Evolutionary conservation across 352 stramenopile genomes (phyloP).

Genomic region (Pythium aristosporum): DNA sequence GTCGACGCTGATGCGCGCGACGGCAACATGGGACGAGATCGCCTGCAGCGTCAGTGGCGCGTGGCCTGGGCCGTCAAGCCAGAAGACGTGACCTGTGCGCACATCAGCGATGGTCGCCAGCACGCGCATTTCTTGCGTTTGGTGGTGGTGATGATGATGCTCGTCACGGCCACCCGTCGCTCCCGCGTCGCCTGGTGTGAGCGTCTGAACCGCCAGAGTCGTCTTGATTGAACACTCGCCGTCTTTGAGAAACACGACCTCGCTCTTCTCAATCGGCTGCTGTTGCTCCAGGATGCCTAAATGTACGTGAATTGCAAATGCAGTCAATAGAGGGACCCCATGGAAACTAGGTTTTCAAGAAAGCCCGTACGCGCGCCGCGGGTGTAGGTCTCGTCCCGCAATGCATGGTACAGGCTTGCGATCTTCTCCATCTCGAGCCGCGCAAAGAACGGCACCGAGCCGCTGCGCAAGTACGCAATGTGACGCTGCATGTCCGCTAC

Average conservation of each 20-base stretch:
- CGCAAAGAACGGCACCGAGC: slow-evolving; percentile 37
- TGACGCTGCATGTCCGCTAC: slow-evolving; percentile 31
- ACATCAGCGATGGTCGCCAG: slow-evolving; percentile 57
- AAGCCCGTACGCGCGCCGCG: slow-evolving; percentile 42
- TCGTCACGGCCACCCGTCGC: neutral
- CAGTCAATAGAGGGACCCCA: no score
- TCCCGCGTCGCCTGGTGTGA: neutral
- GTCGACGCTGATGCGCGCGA: slow-evolving; percentile 48
- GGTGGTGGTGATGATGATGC: neutral
- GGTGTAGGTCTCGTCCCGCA: slow-evolving; percentile 43
- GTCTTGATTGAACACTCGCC: slow-evolving; percentile 45
- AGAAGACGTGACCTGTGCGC: slow-evolving; percentile 50
- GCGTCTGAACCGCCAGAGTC: slow-evolving; percentile 19
- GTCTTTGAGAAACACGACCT: slow-evolving; percentile 53
- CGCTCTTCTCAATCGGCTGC: slow-evolving; percentile 20
- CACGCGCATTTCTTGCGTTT: slow-evolving; percentile 29
- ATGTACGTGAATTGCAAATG: neutral
- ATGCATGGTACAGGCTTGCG: slow-evolving; percentile 53
- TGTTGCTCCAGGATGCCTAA: slow-evolving; percentile 42
- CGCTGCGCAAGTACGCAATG: slow-evolving; percentile 49
- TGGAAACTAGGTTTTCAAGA: no score
- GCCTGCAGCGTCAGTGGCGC: slow-evolving; percentile 46
- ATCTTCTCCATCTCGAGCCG: slow-evolving; percentile 54
- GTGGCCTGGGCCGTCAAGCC: slow-evolving; percentile 31
- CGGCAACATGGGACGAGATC: slow-evolving; percentile 42